These are phyloP conservation scores for Cyberlindnera xishuangbannaensis DNA, from an alignment of 805 yeast genomes.

Conservation along the genomic window DNA sequence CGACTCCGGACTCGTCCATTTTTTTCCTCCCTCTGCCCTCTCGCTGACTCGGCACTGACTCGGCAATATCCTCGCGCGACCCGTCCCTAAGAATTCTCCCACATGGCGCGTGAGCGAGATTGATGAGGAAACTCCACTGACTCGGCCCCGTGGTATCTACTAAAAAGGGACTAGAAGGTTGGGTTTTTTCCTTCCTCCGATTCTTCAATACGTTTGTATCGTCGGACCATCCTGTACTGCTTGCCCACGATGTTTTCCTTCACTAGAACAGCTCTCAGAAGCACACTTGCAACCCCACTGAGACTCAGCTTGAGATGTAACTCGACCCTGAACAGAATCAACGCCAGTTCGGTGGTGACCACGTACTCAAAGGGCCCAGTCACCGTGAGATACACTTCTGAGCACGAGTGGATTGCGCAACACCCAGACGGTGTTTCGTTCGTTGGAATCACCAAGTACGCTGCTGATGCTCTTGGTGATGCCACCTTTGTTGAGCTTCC, in stretches of 20 bases:
- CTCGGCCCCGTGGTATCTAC: slow-evolving; percentile 1
- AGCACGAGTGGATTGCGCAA: slow-evolving; percentile 93
- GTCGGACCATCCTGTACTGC: too few relatives aligned
- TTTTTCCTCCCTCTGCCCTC: slow-evolving; percentile 5
- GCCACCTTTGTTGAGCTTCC: slow-evolving; percentile 92
- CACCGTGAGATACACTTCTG: slow-evolving; percentile 64
- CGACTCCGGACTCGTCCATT: slow-evolving; percentile 73
- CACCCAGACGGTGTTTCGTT: slow-evolving; percentile 79
- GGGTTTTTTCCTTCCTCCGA: not conserved
- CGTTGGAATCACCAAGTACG: slow-evolving; percentile 92
- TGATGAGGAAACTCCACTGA: too few relatives aligned
- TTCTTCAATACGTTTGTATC: too few relatives aligned
- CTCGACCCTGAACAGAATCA: slow-evolving; percentile 21
- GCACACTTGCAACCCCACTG: slow-evolving; percentile 12
- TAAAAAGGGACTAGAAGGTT: not conserved
- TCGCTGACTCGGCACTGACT: slow-evolving; percentile 1
- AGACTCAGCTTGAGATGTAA: slow-evolving; percentile 22
- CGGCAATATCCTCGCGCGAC: slow-evolving; percentile 1
- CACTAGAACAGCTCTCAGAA: slow-evolving; percentile 14
- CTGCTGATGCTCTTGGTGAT: slow-evolving; percentile 95
- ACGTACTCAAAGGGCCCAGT: slow-evolving; percentile 20
- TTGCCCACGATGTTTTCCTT: slow-evolving; percentile 15
- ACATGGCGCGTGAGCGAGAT: too few relatives aligned
- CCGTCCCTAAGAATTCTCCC: too few relatives aligned
- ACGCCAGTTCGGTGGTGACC: slow-evolving; percentile 17